Evolutionary conservation across 108 stramenopile species (phyloP), one percentile per base, ranked within the genome.

Genomic region (Cylindrotheca fusiformis): DNA sequence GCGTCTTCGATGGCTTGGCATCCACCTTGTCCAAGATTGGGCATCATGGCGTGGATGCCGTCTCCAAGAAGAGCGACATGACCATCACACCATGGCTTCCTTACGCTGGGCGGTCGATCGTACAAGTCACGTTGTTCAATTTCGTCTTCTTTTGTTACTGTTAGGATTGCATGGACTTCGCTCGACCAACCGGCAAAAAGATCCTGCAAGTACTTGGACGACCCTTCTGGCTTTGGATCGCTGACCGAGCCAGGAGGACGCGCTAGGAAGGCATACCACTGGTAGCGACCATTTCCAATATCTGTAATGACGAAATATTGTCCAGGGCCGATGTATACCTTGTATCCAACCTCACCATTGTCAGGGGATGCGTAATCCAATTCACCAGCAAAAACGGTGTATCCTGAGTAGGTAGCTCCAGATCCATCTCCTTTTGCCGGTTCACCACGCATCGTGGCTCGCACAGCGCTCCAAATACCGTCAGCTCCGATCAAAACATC

Each of bases 401-500:
- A 90, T 32, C 88, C 88, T 1, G 72, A 74, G 56, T 90, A 90
- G 1, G 81, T 49, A 5, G 80, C 84, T 19, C 86, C 86, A 18
- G 63, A 63, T 12, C 67, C 84, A 3, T 81, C 76, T 3, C 84
- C 84, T 29, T 57, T 50, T 1, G 62, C 67, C 0, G 83, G 79
- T 41, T 55, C 67, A 54, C 68, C 70, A 30, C 80, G 66, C 84
- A 90, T 86, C 19, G 62, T 75, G 27, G 75, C 74, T 17, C 87
- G 78, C 12, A 91, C 89, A 21, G 72, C 55, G 10, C 60, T 65
- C 88, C 88, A 90, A 58, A 90, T 90, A 0, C 84, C 88, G 69
- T 90, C 88, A n/a, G 88, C 88, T 36, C 88, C 88, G 48, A 90
- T 79, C 33, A 90, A 62, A 10, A 86, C 81, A 56, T 90, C 88